Evolutionary conservation across 2,329 filamentous ascomycete species (phyloP).

Genomic region (Biscogniauxia mediterranea): DNA sequence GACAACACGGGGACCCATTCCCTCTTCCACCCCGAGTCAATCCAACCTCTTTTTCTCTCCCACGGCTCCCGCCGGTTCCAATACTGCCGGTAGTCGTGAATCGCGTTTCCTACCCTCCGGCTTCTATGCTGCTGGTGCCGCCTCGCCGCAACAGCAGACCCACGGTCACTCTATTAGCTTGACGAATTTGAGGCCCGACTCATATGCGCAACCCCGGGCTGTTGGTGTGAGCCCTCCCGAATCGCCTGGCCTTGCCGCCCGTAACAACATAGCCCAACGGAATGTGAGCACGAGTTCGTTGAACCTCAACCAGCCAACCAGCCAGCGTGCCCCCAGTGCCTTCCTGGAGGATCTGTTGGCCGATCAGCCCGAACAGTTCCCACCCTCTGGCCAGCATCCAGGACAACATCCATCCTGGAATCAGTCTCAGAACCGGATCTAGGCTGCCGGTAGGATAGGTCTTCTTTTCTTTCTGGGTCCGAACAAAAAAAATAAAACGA

Average conservation of each 20-base stretch:
- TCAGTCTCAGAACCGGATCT: constrained; percentile 24
- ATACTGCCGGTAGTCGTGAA: constrained; percentile 58
- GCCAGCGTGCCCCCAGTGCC: constrained; percentile 77
- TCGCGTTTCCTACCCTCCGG: constrained; percentile 86
- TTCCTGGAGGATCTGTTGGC: constrained; percentile 89
- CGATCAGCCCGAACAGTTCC: constrained; percentile 59
- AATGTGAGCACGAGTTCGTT: constrained; percentile 64
- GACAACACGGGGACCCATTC: constrained; percentile 50
- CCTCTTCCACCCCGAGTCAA: constrained; percentile 57
- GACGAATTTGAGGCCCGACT: constrained; percentile 60
- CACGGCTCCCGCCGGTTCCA: constrained; percentile 64
- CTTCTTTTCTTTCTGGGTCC: constrained; percentile 15
- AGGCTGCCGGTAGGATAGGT: constrained; percentile 1
- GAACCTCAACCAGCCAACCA: constrained; percentile 62
- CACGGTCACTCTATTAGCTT: constrained; percentile 57
- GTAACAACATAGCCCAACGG: constrained; percentile 30
- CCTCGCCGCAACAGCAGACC: constrained; percentile 45
- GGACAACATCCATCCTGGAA: constrained; percentile 21
- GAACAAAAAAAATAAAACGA: constrained; percentile 5
- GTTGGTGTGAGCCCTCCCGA: constrained; percentile 59
- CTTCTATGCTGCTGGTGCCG: constrained; percentile 76
- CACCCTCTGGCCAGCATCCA: constrained; percentile 35
- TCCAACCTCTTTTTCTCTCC: constrained; percentile 92
- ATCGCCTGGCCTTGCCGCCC: constrained; percentile 55
- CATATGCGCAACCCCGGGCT: constrained; percentile 49